Evolutionary conservation across 176 grass and related monocot genomes (phyloP), one percentile per base, ranked within the genome.

Genomic region (Carex pumila): DNA sequence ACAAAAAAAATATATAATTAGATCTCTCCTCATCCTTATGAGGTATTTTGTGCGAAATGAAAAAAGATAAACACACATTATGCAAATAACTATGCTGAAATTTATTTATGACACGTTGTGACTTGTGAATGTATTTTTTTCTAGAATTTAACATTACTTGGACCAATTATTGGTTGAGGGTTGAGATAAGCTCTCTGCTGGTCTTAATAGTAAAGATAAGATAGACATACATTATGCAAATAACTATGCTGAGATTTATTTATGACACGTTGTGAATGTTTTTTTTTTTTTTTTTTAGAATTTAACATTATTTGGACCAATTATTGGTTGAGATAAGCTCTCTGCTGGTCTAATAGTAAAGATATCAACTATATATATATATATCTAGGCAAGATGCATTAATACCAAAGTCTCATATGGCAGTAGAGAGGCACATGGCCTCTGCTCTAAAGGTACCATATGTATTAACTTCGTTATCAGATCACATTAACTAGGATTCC

Each of bases 401-500:
- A 60, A 81, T 64, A 45, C n/a, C 0, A 11, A 81, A 79, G 75
- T 4, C 58, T 49, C 72, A 77, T n/a, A 64, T 29, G 58, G 36
- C 21, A 81, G 79, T 62, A 80, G 12, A 59, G 79, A 47, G 17
- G 79, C 79, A 81, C 79, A 81, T 81, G 79, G 79, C 39, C 39
- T 49, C 60, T 60, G 79, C 12, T 2, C 58, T 45, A 63, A 64
- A 81, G 55, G 79, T 47, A 81, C 79, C 60, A 6, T 21, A 41
- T 81, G 49, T 30, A 77, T 81, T 81, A 65, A 64, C 12, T 81
- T 61, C 21, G 3, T 81, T 61, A 62, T 81, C 79, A 62, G 58
- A 81, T 64, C 58, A 81, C 79, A 81, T 81, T 81, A 81, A 81
- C 37, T 81, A 14, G 12, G 58, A 81, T 81, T 81, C 58, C 79